A percentile compares a stretch with the other conserved stretches of the same genome.
Conservation (phyloP, 768 basidiomycete genomes). For the Boletus fagicola region DNA sequence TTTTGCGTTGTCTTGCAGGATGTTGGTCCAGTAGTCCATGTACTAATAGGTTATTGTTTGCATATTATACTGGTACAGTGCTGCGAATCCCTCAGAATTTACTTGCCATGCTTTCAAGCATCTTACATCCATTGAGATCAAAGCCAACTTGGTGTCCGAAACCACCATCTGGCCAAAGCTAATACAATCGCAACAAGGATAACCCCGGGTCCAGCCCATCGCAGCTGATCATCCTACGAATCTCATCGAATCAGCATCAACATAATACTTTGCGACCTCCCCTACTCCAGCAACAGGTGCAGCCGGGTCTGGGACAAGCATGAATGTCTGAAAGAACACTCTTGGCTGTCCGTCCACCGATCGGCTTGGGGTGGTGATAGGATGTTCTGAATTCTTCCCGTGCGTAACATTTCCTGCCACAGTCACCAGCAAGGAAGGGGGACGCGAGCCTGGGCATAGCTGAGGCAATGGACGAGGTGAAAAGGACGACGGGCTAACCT, state of each 20-base stretch:
- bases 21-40: conserved; percentile 7
- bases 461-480: conserved; percentile 10
- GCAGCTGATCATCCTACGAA: conserved; percentile 63
- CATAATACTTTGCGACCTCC: conserved; percentile 79
- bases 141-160: neutral
- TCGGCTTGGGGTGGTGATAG: conserved; percentile 44
- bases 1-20: neutral
- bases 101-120: neutral
- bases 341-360: conserved; percentile 75
- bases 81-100: neutral
- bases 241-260: conserved; percentile 74
- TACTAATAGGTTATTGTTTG: conserved; percentile 12
- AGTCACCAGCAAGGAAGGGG: conserved; percentile 74
- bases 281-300: conserved; percentile 63
- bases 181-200: neutral
- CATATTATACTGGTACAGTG: neutral
- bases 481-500: conserved; percentile 42
- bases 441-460: conserved; percentile 58
- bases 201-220: neutral
- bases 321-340: conserved; percentile 85
- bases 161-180: neutral
- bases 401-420: conserved; percentile 81
- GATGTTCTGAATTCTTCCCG: conserved; percentile 61
- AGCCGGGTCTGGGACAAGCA: conserved; percentile 73
- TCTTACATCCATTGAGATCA: neutral